Conservation (phyloP, 2,329 filamentous ascomycete genomes). For the Neonectria sp. region DNA sequence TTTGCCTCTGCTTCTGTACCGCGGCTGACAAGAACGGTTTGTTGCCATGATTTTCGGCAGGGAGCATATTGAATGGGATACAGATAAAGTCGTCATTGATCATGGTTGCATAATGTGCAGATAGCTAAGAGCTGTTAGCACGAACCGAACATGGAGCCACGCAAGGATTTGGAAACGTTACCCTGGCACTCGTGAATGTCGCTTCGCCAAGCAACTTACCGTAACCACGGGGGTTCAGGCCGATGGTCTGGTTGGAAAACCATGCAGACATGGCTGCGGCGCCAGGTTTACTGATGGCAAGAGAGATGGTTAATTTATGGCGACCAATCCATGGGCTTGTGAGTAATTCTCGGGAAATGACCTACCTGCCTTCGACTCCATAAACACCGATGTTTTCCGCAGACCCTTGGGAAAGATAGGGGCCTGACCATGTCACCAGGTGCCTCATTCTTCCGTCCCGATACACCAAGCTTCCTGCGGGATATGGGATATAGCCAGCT, state of each 20-base stretch:
- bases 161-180: constrained; percentile 28
- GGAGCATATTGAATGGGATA: constrained; percentile 60
- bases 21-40: constrained; percentile 36
- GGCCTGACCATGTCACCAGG: constrained; percentile 61
- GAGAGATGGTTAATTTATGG: background rate
- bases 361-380: constrained; percentile 61
- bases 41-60: constrained; percentile 49
- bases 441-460: constrained; percentile 60
- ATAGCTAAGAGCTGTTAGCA: constrained; percentile 47
- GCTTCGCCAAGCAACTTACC: constrained; percentile 60
- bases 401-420: constrained; percentile 57
- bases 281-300: constrained; percentile 57
- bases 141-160: background rate
- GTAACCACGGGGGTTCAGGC: constrained; percentile 58
- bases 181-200: constrained; percentile 59
- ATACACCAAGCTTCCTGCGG: constrained; percentile 61
- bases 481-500: constrained; percentile 63
- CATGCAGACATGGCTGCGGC: constrained; percentile 61
- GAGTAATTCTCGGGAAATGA: background rate
- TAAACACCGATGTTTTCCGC: constrained; percentile 58
- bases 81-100: constrained; percentile 56
- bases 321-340: accelerated
- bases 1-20: constrained; percentile 54
- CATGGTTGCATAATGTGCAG: constrained; percentile 59
- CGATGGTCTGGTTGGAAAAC: constrained; percentile 61